These are phyloP conservation scores for Parasitella parasitica DNA, from an alignment of 371 early-diverging fungal genomes.

Conservation along the genomic window DNA sequence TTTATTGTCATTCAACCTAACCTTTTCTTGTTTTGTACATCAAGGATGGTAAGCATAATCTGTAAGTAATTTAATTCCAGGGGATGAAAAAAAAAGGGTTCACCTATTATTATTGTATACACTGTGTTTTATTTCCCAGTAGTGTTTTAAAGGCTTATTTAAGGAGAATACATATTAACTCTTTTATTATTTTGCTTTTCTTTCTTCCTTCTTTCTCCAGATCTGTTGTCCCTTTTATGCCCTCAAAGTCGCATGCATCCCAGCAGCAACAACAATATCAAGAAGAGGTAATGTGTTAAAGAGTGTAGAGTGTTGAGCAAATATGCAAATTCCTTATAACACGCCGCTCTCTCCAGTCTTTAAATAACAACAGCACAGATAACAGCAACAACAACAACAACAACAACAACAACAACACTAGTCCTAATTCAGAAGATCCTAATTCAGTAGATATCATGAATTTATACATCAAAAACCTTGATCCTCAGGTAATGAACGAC, in stretches of 20 bases:
- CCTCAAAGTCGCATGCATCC: slow-evolving; percentile 7
- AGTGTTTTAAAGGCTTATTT: slow-evolving; percentile 6
- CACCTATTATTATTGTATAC: background rate
- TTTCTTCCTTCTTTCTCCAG: slow-evolving; percentile 7
- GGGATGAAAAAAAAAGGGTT: background rate
- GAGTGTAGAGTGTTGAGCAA: too few relatives aligned
- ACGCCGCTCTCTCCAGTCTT: slow-evolving; percentile 2
- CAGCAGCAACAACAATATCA: background rate
- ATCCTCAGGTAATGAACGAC: slow-evolving; percentile 40
- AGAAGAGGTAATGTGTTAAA: slow-evolving; percentile 23
- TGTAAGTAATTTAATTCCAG: slow-evolving; percentile 32
- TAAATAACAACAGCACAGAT: background rate
- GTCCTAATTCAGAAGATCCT: background rate
- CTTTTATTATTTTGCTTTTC: background rate
- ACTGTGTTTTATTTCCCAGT: background rate
- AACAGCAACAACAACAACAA: background rate
- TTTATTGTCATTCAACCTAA: background rate
- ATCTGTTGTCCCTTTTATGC: slow-evolving; percentile 25
- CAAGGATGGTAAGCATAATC: slow-evolving; percentile 35
- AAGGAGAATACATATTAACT: background rate
- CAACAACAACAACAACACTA: background rate
- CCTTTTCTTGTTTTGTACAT: slow-evolving; percentile 16
- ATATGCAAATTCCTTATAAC: too few relatives aligned
- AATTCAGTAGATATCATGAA: slow-evolving; percentile 38
- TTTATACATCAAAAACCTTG: slow-evolving; percentile 54